Evolutionary conservation across 2,329 filamentous ascomycete genomes (phyloP).

Genomic region (Aspergillus novoparasiticus): DNA sequence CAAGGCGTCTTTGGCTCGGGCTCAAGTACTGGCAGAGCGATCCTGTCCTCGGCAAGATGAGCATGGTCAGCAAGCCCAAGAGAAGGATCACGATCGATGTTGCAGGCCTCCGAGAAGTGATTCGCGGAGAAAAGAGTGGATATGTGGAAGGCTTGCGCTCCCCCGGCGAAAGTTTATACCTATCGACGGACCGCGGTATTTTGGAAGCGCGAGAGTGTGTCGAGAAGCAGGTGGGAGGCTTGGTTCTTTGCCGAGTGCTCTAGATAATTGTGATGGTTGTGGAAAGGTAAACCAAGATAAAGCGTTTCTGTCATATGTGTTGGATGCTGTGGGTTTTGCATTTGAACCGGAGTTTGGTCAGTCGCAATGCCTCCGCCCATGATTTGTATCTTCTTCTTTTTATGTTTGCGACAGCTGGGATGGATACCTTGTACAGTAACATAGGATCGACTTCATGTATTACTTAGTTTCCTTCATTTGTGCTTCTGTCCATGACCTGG

Average conservation of each 20-base stretch:
- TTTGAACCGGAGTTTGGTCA: conserved; percentile 42
- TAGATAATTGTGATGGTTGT: conserved; percentile 8
- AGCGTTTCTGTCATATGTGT: conserved; percentile 18
- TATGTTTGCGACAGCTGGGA: conserved; percentile 35
- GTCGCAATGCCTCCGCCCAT: conserved; percentile 36
- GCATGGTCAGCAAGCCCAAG: conserved; percentile 72
- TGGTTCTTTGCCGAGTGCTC: conserved; percentile 71
- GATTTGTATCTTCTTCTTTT: conserved; percentile 21
- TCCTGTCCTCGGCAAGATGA: conserved; percentile 72
- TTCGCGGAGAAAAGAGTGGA: conserved; percentile 66
- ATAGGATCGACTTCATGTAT: conserved; percentile 30
- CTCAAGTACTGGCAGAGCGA: conserved; percentile 86
- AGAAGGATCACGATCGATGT: conserved; percentile 69
- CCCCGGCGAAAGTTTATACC: conserved; percentile 79
- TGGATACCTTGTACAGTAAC: conserved; percentile 43
- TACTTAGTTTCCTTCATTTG: conserved; percentile 17
- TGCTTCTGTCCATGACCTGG: conserved; percentile 14
- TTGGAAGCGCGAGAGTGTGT: conserved; percentile 82
- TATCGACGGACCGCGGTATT: conserved; percentile 76
- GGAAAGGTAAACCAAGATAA: conserved; percentile 11
- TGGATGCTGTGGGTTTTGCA: conserved; percentile 33
- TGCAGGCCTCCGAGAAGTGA: conserved; percentile 63
- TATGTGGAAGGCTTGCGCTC: conserved; percentile 72
- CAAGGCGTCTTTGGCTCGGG: conserved; percentile 79
- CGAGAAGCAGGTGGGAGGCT: conserved; percentile 76